A percentile compares a stretch with the other conserved stretches of the same genome.
These are phyloP conservation scores for Clavispora fructus DNA, from an alignment of 805 yeast genomes.

Conservation along the genomic window DNA sequence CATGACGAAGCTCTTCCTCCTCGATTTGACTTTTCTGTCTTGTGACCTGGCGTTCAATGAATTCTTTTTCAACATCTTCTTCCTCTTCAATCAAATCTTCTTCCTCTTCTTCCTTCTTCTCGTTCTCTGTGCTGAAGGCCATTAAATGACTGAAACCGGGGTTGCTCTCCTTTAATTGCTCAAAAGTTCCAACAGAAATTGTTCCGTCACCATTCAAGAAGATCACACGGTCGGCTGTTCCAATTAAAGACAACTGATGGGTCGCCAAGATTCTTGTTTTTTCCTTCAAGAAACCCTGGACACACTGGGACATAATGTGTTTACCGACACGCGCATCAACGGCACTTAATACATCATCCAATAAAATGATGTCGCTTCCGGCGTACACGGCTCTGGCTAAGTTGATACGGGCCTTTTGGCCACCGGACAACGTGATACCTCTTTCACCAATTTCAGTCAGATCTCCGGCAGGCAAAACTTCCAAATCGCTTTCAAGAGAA, in stretches of 20 bases:
- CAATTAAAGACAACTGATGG: conserved; percentile 71
- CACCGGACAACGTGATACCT: conserved; percentile 84
- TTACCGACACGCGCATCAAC: conserved; percentile 86
- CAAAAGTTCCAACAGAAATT: conserved; percentile 55
- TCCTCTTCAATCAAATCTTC: conserved; percentile 14
- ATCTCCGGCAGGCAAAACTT: conserved; percentile 69
- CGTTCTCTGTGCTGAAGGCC: conserved; percentile 28
- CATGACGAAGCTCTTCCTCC: conserved; percentile 5
- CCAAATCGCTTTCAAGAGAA: conserved; percentile 60
- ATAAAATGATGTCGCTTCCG: conserved; percentile 56
- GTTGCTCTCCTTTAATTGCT: conserved; percentile 43
- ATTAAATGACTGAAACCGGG: conserved; percentile 33
- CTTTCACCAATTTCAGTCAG: conserved; percentile 78
- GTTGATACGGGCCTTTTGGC: conserved; percentile 79
- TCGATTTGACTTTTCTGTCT: conserved; percentile 16
- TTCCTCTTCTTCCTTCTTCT: conserved; percentile 17
- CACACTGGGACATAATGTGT: conserved; percentile 66
- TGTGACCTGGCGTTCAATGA: conserved; percentile 6
- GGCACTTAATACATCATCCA: conserved; percentile 80
- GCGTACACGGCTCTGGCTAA: conserved; percentile 78
- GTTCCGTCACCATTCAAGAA: conserved; percentile 64
- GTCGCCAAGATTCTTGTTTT: conserved; percentile 78
- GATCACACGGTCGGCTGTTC: conserved; percentile 63
- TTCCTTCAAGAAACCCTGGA: conserved; percentile 49
- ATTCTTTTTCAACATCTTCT: conserved; percentile 11